Evolutionary conservation across 805 yeast genomes (phyloP).

Genomic region (Wickerhamomyces hampshirensis): DNA sequence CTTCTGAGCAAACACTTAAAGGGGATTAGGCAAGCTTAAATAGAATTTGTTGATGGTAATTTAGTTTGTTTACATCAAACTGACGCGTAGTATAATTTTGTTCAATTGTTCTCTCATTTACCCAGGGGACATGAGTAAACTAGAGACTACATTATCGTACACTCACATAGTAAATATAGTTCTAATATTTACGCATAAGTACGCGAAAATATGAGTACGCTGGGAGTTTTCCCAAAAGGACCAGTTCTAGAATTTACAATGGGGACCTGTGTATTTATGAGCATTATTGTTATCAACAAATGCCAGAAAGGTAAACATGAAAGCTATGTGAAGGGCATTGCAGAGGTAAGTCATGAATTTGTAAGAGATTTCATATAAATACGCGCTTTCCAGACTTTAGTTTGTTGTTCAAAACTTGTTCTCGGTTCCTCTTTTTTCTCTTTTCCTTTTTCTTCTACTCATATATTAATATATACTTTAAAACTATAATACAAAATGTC

Average conservation of each 20-base stretch:
- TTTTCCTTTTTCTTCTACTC: constrained; percentile 2
- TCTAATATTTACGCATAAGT: background rate
- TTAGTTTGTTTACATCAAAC: constrained; percentile 3
- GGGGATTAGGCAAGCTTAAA: background rate
- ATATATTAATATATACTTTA: constrained; percentile 12
- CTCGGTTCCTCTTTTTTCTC: background rate
- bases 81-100: background rate
- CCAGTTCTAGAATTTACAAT: too few species aligned
- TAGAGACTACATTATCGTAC: too few species aligned
- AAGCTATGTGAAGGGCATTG: too few species aligned
- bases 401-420: background rate
- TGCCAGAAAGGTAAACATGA: background rate
- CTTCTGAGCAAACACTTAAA: background rate
- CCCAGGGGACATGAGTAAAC: background rate
- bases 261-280: too few species aligned
- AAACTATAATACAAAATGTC: constrained; percentile 51
- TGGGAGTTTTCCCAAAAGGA: background rate
- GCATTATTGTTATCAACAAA: too few species aligned
- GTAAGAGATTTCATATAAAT: too few species aligned
- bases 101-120: background rate
- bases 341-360: too few species aligned
- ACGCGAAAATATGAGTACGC: background rate
- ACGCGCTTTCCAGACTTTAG: too few species aligned
- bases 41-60: too few species aligned
- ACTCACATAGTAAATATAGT: background rate